These are phyloP conservation scores for Boletus reticuloceps DNA, from an alignment of 768 basidiomycete genomes.

Conservation along the genomic window DNA sequence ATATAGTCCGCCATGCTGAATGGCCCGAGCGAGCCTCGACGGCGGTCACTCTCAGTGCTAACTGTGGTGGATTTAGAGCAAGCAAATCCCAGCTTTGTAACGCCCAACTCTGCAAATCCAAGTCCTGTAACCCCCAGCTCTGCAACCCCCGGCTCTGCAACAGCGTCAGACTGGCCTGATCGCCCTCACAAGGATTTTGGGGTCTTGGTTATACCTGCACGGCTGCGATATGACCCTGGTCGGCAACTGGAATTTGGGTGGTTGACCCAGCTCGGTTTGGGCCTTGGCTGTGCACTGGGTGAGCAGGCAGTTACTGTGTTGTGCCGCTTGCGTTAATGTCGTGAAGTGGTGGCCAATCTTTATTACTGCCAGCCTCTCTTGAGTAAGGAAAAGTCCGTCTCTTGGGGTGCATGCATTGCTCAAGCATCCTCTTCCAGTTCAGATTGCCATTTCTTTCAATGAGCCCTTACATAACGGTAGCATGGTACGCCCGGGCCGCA, in stretches of 20 bases:
- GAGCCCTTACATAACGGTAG: constrained; percentile 33
- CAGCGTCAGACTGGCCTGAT: not conserved
- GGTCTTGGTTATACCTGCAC: constrained; percentile 45
- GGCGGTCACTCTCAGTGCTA: constrained; percentile 16
- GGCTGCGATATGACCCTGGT: constrained; percentile 39
- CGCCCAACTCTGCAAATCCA: not conserved
- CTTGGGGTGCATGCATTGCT: not conserved
- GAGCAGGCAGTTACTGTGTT: constrained; percentile 16
- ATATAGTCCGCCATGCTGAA: constrained; percentile 5
- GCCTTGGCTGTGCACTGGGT: constrained; percentile 46
- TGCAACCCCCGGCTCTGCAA: not conserved
- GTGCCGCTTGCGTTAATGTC: not conserved
- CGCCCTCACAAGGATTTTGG: constrained; percentile 34
- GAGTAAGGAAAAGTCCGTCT: constrained; percentile 40
- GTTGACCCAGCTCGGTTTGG: constrained; percentile 45
- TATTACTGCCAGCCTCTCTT: constrained; percentile 83
- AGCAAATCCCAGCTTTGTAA: not conserved
- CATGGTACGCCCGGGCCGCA: constrained; percentile 20
- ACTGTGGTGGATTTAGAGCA: constrained; percentile 11
- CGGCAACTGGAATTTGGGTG: constrained; percentile 37
- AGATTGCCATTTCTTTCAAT: constrained; percentile 38
- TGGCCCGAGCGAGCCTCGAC: constrained; percentile 7
- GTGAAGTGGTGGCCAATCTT: constrained; percentile 55
- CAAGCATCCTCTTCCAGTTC: constrained; percentile 8
- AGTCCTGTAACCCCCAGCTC: not conserved